Evolutionary conservation across 805 yeast species (phyloP), one percentile per base, ranked within the genome.

Genomic region (Scheffersomyces spartinae): DNA sequence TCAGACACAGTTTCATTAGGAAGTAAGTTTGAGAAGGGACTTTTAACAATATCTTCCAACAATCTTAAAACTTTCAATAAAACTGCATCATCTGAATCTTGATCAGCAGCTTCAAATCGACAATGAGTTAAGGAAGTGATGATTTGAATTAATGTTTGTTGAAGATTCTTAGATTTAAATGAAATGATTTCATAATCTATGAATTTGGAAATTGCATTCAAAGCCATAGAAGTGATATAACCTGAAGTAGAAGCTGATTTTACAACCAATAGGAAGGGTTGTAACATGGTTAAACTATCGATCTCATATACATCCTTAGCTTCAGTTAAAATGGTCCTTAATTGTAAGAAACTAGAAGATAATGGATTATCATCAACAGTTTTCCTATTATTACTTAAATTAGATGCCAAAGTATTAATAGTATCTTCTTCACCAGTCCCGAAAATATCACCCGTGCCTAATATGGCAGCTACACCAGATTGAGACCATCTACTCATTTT

Each of bases 61-160:
- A 88, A 57, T 22, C 78, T 62, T 34, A 91, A 68, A 12, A 91
- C 94, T 43, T 82, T 82, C 26, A 88, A 63, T 23, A 91, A 57
- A 3, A 91, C 88, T 1, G 93, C 81, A 47, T 91, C 98, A 53
- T 91, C 97, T 21, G 83, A 78, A 18, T 78, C 68, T 47, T 84
- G 94, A 45, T 86, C 95, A 1, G 91, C 79, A 2, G 95, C 95
- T 57, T 91, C 96, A 47, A 91, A 91, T 23, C 95, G 71, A 52
- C 97, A 91, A 46, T 84, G 95, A 1, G 97, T 82, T 34, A 91
- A 63, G 0, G 96, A 70, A 17, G 71, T 69, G 7, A 77, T 68
- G 24, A 80, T 64, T 42, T 81, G 83, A 10, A 73, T 67, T 33
- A 82, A 51, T 1, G 79, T 67, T 24, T 56, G 63, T 17, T 59